Evolutionary conservation across 2,329 filamentous ascomycete genomes (phyloP), one percentile per base, ranked within the genome.

Genomic region (Trichophyton rubrum): DNA sequence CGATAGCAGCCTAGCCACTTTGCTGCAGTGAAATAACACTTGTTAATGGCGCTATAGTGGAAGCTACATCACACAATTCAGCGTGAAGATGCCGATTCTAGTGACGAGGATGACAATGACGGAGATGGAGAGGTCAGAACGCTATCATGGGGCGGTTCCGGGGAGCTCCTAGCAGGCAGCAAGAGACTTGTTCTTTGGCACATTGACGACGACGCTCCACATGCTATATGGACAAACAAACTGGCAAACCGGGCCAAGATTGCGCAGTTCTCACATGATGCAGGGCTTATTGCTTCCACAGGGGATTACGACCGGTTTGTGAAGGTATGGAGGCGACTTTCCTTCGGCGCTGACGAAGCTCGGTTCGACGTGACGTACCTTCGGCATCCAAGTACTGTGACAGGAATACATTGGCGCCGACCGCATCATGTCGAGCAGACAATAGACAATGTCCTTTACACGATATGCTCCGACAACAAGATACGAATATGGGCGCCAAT

Each of bases 341-440:
- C 87, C 7, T 96, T 92, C 70, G 90, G 90, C 13, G 82, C 84
- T 0, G 86, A 90, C 61, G 87, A 95, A 66, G 87, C 90, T 43
- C 82, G 88, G 61, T 97, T 97, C 73, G 92, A 97, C 68, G 86
- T 95, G 67, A 85, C 86, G 30, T 97, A 97, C 73, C 83, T 99
- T 1, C 80, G 85, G n/a, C 93, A 99, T 71, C 89, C 90, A 0
- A 80, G 82, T 27, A 75, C 86, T 0, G 85, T 99, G n/a, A 92
- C 89, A 2, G 85, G 83, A 62, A 75, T 96, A 62, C 86, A 92
- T 70, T 99, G 95, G 95, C 85, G 89, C 55, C 83, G 84, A 63
- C 89, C 89, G 4, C 83, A 84, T 63, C 84, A 93, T 68, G 76
- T 84, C 13, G 89, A 92, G 40, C 88, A 95, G 69, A 85, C 84